A percentile compares a stretch with the other conserved stretches of the same genome.
Conservation (phyloP, 2,329 filamentous ascomycete species). For the Elsinoe fawcettii region DNA sequence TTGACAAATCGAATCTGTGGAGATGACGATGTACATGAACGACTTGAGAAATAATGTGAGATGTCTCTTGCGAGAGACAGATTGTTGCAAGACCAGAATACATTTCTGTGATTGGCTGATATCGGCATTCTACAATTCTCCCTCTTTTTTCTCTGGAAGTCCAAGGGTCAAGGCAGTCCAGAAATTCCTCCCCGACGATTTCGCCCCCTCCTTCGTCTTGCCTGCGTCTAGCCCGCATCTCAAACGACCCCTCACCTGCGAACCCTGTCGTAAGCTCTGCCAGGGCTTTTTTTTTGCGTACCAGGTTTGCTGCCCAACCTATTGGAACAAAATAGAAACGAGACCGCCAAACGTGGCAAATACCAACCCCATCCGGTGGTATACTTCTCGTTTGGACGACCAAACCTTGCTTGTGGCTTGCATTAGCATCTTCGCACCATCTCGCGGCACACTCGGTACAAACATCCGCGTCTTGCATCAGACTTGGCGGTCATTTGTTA, state of each 20-base stretch:
- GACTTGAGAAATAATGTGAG: neutral
- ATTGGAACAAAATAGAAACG: neutral
- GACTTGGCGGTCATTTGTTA: constrained; percentile 11
- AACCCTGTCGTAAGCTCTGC: constrained; percentile 3
- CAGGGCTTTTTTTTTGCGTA: constrained; percentile 3
- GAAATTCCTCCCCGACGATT: neutral
- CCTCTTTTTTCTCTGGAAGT: constrained; percentile 11
- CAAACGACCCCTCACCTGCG: constrained; percentile 8
- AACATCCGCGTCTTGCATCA: neutral
- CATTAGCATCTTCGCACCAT: constrained; percentile 12
- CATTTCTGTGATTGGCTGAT: constrained; percentile 7
- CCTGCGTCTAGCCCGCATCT: neutral
- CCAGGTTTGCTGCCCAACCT: constrained; percentile 4
- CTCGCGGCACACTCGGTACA: neutral
- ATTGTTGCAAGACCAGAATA: neutral
- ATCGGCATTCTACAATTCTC: neutral
- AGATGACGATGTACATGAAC: neutral
- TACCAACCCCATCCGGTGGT: neutral
- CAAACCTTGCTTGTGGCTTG: constrained; percentile 13
- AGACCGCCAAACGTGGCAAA: constrained; percentile 8
- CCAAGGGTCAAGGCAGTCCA: too few relatives aligned
- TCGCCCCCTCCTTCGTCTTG: neutral
- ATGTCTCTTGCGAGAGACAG: neutral
- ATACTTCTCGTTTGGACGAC: constrained; percentile 4
- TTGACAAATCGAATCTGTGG: constrained; percentile 8